phyloP scores from a whole-genome alignment of 768 basidiomycete species.

The Lactifluus echinatus region DNA sequence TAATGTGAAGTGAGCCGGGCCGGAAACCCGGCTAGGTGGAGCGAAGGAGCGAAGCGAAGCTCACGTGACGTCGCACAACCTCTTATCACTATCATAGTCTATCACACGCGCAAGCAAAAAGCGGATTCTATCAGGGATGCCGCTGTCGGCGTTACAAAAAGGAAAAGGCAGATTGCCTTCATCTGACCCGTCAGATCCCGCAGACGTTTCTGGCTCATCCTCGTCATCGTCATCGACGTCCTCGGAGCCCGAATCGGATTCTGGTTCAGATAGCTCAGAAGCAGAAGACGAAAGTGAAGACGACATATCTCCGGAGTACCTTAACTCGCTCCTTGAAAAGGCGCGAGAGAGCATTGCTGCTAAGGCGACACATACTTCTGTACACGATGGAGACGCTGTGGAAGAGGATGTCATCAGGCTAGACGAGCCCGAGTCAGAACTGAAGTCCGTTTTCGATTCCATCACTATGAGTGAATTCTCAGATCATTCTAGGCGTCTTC shows the following conservation, averaged over 20 bases:
- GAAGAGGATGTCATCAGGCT: conserved; percentile 53
- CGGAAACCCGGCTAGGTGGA: too few relatives aligned
- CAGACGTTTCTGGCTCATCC: background rate
- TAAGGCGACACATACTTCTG: conserved; percentile 17
- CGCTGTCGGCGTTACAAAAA: conserved; percentile 26
- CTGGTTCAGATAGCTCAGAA: conserved; percentile 18
- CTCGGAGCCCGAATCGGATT: conserved; percentile 30
- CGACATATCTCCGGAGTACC: conserved; percentile 48
- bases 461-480: conserved; percentile 1
- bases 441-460: conserved; percentile 29
- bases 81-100: too few relatives aligned
- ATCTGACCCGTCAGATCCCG: background rate
- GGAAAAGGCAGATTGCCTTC: conserved; percentile 36
- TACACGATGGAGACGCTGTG: conserved; percentile 8
- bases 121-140: background rate
- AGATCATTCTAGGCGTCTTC: conserved; percentile 40
- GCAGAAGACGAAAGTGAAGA: conserved; percentile 32
- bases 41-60: background rate
- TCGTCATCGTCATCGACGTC: background rate
- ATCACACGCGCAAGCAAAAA: background rate
- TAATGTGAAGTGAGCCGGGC: too few relatives aligned
- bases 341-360: conserved; percentile 41
- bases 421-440: conserved; percentile 25
- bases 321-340: conserved; percentile 54
- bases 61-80: too few relatives aligned